phyloP scores from a whole-genome alignment of 2,329 filamentous ascomycete species.

The Exophiala alcalophila region DNA sequence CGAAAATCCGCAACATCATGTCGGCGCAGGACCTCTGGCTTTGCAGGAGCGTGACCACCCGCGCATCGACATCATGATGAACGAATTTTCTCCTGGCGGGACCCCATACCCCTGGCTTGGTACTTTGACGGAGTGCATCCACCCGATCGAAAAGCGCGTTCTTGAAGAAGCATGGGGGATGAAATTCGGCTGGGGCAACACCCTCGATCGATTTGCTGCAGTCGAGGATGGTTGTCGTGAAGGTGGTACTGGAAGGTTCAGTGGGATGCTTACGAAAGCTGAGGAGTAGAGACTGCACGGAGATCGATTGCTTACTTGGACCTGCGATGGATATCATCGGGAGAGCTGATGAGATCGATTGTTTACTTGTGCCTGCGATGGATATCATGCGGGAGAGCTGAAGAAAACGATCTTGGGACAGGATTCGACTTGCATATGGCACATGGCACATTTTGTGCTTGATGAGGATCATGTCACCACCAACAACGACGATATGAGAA shows the following conservation, averaged over 20 bases:
- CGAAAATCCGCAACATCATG: no score
- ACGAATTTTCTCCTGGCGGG: background rate
- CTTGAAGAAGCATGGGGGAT: conserved; percentile 32
- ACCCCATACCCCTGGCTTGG: conserved; percentile 31
- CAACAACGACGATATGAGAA: no score
- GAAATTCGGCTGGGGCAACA: conserved; percentile 31
- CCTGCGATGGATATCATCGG: no score
- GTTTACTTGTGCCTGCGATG: no score
- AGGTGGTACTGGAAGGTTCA: conserved; percentile 35
- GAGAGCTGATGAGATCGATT: no score
- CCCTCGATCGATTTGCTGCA: conserved; percentile 26
- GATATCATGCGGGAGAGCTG: no score
- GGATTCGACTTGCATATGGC: no score
- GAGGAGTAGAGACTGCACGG: no score
- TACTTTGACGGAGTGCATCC: conserved; percentile 31
- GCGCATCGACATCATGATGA: conserved; percentile 15
- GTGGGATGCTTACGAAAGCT: conserved; percentile 26
- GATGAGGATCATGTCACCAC: no score
- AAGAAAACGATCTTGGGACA: no score
- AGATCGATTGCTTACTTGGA: no score
- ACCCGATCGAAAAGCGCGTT: conserved; percentile 31
- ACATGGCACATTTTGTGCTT: no score
- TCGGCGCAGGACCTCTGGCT: background rate
- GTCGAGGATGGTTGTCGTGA: conserved; percentile 33
- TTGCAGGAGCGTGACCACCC: background rate